Conservation (phyloP, 2,329 filamentous ascomycete species). For the Aspergillus eucalypticola region DNA sequence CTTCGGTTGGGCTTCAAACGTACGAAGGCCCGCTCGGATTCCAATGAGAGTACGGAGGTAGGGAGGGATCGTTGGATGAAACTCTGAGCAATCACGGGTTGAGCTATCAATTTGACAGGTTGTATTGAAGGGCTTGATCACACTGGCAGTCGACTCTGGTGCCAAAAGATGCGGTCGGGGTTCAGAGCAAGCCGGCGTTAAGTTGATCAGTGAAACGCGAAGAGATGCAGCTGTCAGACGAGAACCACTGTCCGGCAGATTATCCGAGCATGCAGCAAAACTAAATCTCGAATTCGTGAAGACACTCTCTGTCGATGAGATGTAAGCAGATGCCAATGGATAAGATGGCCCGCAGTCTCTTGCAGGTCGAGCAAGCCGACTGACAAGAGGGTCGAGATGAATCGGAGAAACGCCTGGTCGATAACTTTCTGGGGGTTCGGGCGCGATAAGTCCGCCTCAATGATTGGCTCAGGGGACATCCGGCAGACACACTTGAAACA, state of each 20-base stretch:
- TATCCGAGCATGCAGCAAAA: background rate
- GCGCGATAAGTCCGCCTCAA: slow-evolving; percentile 14
- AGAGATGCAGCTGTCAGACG: slow-evolving; percentile 19
- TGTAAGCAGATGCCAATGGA: background rate
- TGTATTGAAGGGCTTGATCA: slow-evolving; percentile 10
- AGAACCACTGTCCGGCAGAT: slow-evolving; percentile 7
- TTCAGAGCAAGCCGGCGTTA: slow-evolving; percentile 6
- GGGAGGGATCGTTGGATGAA: slow-evolving; percentile 7
- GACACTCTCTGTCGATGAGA: background rate
- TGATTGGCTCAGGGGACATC: slow-evolving; percentile 14
- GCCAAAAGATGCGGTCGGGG: slow-evolving; percentile 7
- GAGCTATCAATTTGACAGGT: slow-evolving; percentile 22
- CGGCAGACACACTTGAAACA: slow-evolving; percentile 7
- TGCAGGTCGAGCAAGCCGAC: background rate
- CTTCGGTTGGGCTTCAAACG: slow-evolving; percentile 18
- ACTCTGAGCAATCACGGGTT: slow-evolving; percentile 7
- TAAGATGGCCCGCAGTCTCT: background rate
- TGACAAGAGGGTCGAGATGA: slow-evolving; percentile 1
- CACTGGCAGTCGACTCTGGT: slow-evolving; percentile 6
- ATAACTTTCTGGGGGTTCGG: background rate
- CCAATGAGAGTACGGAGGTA: slow-evolving; percentile 6
- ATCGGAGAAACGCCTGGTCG: slow-evolving; percentile 3
- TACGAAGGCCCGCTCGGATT: slow-evolving; percentile 11
- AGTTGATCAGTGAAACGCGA: slow-evolving; percentile 20
- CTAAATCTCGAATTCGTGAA: background rate